These are phyloP conservation scores for Penicillium coffeae DNA, from an alignment of 495 filamentous ascomycete genomes.

Conservation along the genomic window DNA sequence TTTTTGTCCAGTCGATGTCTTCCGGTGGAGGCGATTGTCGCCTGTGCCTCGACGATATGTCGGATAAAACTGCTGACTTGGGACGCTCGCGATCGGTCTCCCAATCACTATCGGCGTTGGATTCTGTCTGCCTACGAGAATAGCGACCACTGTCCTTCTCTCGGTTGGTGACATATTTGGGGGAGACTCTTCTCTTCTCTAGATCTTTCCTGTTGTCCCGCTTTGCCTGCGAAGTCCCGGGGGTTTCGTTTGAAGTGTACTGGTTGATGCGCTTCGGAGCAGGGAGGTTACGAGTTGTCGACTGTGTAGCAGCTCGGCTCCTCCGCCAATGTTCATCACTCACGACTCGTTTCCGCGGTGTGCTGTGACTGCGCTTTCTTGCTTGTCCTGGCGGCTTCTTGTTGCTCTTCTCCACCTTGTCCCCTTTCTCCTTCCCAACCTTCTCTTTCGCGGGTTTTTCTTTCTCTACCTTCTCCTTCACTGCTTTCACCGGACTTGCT, in stretches of 20 bases:
- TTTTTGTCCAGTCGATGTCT: constrained; percentile 40
- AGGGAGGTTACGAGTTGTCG: constrained; percentile 50
- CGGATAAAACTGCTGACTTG: constrained; percentile 13
- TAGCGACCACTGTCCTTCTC: constrained; percentile 4
- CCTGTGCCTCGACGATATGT: constrained; percentile 22
- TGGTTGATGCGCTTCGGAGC: constrained; percentile 42
- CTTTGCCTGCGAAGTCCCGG: constrained; percentile 17
- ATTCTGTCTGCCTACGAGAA: constrained; percentile 15
- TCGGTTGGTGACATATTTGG: constrained; percentile 11
- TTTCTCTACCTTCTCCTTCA: constrained; percentile 11
- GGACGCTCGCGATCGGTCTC: constrained; percentile 14
- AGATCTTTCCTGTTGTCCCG: constrained; percentile 21
- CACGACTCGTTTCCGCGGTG: constrained; percentile 72
- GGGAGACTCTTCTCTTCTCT: constrained; percentile 10
- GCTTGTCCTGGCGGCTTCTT: constrained; percentile 7
- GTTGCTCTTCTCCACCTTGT: constrained; percentile 4
- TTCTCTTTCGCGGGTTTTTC: constrained; percentile 8
- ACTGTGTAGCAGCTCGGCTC: constrained; percentile 46
- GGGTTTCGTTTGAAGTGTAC: constrained; percentile 40
- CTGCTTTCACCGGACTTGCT: constrained; percentile 22
- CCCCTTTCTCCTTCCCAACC: constrained; percentile 1
- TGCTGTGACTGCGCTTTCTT: constrained; percentile 45
- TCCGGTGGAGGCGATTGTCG: constrained; percentile 26
- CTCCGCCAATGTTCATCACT: constrained; percentile 73
- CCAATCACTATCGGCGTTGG: constrained; percentile 21